A percentile compares a stretch with the other conserved stretches of the same genome.
phyloP scores from a whole-genome alignment of 805 yeast genomes.

The Candida chauliodis region DNA sequence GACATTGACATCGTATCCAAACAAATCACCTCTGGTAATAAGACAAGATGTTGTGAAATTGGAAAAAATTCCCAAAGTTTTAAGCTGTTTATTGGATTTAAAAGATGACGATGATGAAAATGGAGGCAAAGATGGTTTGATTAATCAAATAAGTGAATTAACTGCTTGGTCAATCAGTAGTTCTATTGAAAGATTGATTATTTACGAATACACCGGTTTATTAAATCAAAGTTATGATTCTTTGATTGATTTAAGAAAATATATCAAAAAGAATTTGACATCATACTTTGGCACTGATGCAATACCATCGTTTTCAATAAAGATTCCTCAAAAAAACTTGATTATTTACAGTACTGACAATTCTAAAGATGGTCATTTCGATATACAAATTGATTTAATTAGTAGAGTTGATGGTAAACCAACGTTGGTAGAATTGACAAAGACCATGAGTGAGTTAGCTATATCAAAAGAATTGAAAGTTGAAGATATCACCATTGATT shows the following conservation, averaged over 20 bases:
- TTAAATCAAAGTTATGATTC: slow-evolving; percentile 39
- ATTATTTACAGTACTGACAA: slow-evolving; percentile 26
- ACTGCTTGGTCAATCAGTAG: slow-evolving; percentile 86
- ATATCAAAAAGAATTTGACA: slow-evolving; percentile 55
- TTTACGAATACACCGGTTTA: slow-evolving; percentile 78
- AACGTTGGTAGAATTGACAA: slow-evolving; percentile 83
- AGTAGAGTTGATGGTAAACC: slow-evolving; percentile 84
- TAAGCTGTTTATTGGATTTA: slow-evolving; percentile 73
- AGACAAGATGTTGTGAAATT: slow-evolving; percentile 75
- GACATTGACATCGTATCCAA: slow-evolving; percentile 60
- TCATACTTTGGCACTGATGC: slow-evolving; percentile 71
- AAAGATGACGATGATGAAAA: slow-evolving; percentile 79
- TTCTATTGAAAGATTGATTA: slow-evolving; percentile 68
- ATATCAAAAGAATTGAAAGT: slow-evolving; percentile 54
- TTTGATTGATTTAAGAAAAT: slow-evolving; percentile 50
- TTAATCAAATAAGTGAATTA: slow-evolving; percentile 73
- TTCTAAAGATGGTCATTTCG: slow-evolving; percentile 33
- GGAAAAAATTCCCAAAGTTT: slow-evolving; percentile 69
- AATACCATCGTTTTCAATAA: slow-evolving; percentile 59
- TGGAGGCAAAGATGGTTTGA: slow-evolving; percentile 81
- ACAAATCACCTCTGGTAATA: slow-evolving; percentile 79
- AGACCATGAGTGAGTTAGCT: slow-evolving; percentile 77
- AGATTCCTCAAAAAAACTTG: slow-evolving; percentile 64
- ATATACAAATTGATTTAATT: slow-evolving; percentile 63
- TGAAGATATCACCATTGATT: slow-evolving; percentile 67